Percentiles rank a stretch among this genome's conserved stretches.
Conservation (phyloP, 306 rosid species). For the Vigna unguiculata region DNA sequence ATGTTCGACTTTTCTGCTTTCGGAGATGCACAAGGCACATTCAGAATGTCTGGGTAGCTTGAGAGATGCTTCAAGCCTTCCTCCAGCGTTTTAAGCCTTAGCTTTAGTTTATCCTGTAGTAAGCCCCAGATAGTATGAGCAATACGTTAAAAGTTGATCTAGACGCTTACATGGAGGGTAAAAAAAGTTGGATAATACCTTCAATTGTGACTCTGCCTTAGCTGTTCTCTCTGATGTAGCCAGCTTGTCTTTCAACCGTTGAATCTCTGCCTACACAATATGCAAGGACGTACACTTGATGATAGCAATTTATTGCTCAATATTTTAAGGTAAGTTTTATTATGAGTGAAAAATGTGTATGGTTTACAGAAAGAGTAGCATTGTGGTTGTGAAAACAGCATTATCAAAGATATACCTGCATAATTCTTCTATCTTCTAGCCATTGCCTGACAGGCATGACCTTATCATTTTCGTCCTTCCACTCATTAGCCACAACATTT, state of each 20-base stretch:
- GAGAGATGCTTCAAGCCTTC: slow-evolving; percentile 77
- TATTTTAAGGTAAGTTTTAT: not conserved
- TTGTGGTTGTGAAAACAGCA: slow-evolving; percentile 6
- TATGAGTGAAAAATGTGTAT: not conserved
- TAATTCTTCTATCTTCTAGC: slow-evolving; percentile 85
- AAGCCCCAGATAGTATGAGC: slow-evolving; percentile 24
- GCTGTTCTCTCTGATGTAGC: slow-evolving; percentile 79
- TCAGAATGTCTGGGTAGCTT: slow-evolving; percentile 46
- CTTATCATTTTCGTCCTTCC: slow-evolving; percentile 91
- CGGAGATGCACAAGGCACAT: slow-evolving; percentile 53
- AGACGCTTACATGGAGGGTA: slow-evolving; percentile 18
- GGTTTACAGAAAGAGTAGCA: not conserved
- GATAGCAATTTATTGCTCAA: slow-evolving; percentile 2
- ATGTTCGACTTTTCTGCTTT: slow-evolving; percentile 73
- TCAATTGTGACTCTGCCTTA: slow-evolving; percentile 84
- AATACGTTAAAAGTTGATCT: not conserved
- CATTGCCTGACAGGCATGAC: slow-evolving; percentile 95
- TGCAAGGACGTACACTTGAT: slow-evolving; percentile 11
- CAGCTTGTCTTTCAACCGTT: slow-evolving; percentile 78
- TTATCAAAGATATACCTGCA: slow-evolving; percentile 63
- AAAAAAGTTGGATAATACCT: slow-evolving; percentile 55
- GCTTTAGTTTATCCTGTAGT: slow-evolving; percentile 79
- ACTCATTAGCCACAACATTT: slow-evolving; percentile 85
- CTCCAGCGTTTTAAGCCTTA: slow-evolving; percentile 83
- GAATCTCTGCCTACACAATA: slow-evolving; percentile 81